Evolutionary conservation across 768 basidiomycete genomes (phyloP), one percentile per base, ranked within the genome.

Genomic region (Pisolithus tinctorius): DNA sequence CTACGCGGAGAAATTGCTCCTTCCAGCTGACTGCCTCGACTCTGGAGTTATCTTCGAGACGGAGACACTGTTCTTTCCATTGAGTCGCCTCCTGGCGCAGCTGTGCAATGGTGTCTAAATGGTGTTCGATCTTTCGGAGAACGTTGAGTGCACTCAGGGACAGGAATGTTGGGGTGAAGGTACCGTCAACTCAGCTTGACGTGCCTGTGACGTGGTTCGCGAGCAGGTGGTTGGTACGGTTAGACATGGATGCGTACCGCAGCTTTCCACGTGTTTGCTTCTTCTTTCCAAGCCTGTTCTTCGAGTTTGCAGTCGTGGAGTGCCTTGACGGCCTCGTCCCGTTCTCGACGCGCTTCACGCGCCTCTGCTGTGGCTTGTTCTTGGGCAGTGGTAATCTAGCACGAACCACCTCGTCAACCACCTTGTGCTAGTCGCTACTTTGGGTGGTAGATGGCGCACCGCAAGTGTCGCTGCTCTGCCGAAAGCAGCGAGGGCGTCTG

Each of bases 1-100:
- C 86, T 42, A 86, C 83, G 14, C 85, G 80, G 36, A 83, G 69
- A 63, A 86, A 88, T 58, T 87, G 85, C 20, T 86, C 86, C 63
- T 88, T 88, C 87, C 87, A 89, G 58, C 84, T 84, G 48, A 74
- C 72, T 0, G 85, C 78, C 53, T 77, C 74, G 29, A 68, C 68
- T 44, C 73, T 67, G 9, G 74, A 72, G 1, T 73, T 66, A 48
- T 78, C 76, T 47, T 77, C 74, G 27, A 74, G 63, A 27, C 75
- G 73, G 20, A 70, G 60, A 45, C 74, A 72, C 58, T 88, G 87
- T 46, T 83, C 80, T 64, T 86, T 87, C 84, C 85, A 87, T 48
- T 88, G 84, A 0, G 67, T 69, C 0, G 79, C 71, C 62, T 90
- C 86, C 45, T 83, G 75, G 25, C 80, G 78, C 29, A 88, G 71